Percentiles rank a stretch among this genome's conserved stretches.
These are phyloP conservation scores for Heteromeles arbutifolia DNA, from an alignment of 306 rosid genomes.

Conservation along the genomic window DNA sequence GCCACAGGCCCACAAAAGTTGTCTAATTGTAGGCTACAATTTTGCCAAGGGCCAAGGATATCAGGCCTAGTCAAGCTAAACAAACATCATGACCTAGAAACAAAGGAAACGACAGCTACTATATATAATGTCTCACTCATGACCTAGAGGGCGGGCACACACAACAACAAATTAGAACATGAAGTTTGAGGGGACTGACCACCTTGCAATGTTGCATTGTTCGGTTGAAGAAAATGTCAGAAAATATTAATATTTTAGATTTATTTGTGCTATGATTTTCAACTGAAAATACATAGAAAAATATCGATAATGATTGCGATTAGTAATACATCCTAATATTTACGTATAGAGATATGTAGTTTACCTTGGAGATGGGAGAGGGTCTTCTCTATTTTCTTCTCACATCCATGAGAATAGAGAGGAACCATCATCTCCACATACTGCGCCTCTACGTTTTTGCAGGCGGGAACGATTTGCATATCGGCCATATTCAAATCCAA, in stretches of 20 bases:
- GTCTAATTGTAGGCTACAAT: background rate
- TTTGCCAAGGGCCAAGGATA: background rate
- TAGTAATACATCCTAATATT: background rate
- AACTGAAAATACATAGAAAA: too few relatives aligned
- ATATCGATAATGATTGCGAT: too few relatives aligned
- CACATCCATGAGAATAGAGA: conserved; percentile 79
- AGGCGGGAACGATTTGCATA: conserved; percentile 65
- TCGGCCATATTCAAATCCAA: conserved; percentile 31
- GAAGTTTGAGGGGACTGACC: background rate
- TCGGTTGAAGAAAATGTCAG: too few relatives aligned
- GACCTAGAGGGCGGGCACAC: background rate
- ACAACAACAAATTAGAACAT: background rate
- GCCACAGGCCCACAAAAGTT: background rate
- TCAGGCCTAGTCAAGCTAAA: background rate
- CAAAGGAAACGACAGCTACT: background rate
- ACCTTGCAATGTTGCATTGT: background rate
- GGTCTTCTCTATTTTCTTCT: conserved; percentile 65
- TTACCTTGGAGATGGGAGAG: conserved; percentile 70
- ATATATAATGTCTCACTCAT: background rate
- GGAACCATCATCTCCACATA: conserved; percentile 93
- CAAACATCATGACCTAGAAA: background rate
- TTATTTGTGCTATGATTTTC: too few relatives aligned
- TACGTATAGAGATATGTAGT: background rate
- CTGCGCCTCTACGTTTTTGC: conserved; percentile 66
- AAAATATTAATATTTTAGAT: too few relatives aligned